phyloP scores from a whole-genome alignment of 140 eudicot genomes.

The Bidens hawaiensis region DNA sequence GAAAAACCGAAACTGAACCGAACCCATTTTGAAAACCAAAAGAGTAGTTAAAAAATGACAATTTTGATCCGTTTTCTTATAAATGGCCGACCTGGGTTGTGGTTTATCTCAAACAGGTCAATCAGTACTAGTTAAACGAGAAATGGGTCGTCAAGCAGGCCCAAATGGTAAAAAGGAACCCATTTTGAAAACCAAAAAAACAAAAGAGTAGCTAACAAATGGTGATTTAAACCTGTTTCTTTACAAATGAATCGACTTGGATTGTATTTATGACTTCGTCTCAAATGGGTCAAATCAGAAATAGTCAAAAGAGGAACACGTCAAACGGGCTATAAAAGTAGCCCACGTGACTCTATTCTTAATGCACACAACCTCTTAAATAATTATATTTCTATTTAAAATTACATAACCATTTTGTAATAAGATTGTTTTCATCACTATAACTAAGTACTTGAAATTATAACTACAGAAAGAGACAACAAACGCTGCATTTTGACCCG shows the following conservation, averaged over 20 bases:
- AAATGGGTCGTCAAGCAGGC: no score
- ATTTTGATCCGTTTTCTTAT: no score
- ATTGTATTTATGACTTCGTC: background rate
- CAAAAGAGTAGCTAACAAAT: no score
- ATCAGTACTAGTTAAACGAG: no score
- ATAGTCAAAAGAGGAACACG: background rate
- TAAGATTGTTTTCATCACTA: background rate
- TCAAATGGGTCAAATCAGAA: background rate
- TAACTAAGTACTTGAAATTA: background rate
- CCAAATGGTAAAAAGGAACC: no score
- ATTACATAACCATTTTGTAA: background rate
- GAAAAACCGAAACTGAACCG: no score
- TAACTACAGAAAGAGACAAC: background rate
- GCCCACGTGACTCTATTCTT: background rate
- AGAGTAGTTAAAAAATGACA: no score
- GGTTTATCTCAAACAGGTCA: no score
- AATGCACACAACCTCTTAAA: background rate
- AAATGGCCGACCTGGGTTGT: no score
- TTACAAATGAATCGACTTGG: background rate
- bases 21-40: no score
- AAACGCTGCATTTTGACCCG: background rate
- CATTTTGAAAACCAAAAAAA: no score
- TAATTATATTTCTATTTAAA: background rate
- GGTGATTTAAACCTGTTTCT: background rate
- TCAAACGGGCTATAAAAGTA: conserved; percentile 1